Base-by-base conservation (phyloP, 2,329 filamentous ascomycete species). In the Emmonsiellopsis sp. region DNA sequence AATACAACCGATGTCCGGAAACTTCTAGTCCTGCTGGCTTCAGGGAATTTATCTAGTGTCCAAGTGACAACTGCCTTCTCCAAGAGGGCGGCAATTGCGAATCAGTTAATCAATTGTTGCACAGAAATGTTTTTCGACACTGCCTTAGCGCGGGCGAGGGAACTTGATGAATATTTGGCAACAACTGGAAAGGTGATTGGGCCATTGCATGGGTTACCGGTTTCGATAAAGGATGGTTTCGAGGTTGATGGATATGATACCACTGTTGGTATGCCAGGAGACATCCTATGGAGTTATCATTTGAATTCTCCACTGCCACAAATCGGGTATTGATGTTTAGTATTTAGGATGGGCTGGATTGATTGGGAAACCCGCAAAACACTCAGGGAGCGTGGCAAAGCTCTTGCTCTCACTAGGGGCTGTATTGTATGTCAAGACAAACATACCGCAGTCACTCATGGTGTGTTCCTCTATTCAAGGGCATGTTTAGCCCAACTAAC, bases 391-490 rank as follows among this genome's bases (percentile, higher is more conserved):
- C 27, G 44, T 51, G 11, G 47, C 42, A 17, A 34, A 39, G 10
- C 39, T 43, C 14, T 42, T 54, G 46, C 27, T 45, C 27, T 44
- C 37, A 17, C 42, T 43, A n/a, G 79, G 79, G 4, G 79, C 78
- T 11, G 71, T 82, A 32, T 72, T 79, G 56, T 81, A 79, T 61
- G 76, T 78, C 58, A 81, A 81, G 68, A 81, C 79, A 0, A 80
- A 77, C 57, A 74, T 80, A 5, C 77, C 79, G 0, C 83, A 80
- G 1, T 80, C 81, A 8, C 83, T 85, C 76, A 85, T 86, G 82
- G 84, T 85, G 50, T 77, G 81, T 49, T 10, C 84, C 86, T 63
- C 79, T 75, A 1, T 79, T 84, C 13, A 86, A 86, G 67, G 84
- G 85, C 58, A 73, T 80, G 2, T 81, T 21, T 39, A 21, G 11